Conservation (phyloP, 164 flowering plant species). For the Tetrastigma voinierianum region DNA sequence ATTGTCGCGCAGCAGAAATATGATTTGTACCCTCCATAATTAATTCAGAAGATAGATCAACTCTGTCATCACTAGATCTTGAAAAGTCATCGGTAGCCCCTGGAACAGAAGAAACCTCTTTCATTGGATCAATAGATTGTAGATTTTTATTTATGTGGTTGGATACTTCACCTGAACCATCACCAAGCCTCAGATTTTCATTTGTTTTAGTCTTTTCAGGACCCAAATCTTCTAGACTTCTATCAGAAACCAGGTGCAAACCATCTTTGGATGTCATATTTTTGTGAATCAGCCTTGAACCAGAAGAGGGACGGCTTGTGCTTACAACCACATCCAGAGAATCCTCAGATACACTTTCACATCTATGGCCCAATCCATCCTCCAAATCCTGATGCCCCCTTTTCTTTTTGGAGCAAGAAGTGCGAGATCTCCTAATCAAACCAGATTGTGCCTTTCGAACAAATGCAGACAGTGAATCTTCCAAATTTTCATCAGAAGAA, state of each 20-base stretch:
- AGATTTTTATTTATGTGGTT: conserved; percentile 3
- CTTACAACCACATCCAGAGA: neutral
- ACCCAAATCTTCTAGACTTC: conserved; percentile 7
- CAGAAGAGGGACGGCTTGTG: conserved; percentile 13
- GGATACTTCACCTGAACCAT: conserved; percentile 9
- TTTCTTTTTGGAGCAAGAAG: conserved; percentile 21
- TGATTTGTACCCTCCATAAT: conserved; percentile 5
- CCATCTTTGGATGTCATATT: conserved; percentile 12
- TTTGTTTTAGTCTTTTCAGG: conserved; percentile 8
- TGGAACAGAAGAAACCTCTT: conserved; percentile 8
- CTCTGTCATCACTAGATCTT: conserved; percentile 2
- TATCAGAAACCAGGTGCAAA: conserved; percentile 4
- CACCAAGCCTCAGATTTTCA: conserved; percentile 16
- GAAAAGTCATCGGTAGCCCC: conserved; percentile 4
- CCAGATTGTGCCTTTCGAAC: conserved; percentile 44
- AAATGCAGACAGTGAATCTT: conserved; percentile 42
- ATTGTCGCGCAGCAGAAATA: neutral
- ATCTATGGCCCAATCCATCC: conserved; percentile 20
- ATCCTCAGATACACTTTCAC: conserved; percentile 22
- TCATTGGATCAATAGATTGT: neutral
- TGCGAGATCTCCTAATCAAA: conserved; percentile 25
- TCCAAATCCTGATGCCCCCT: conserved; percentile 14
- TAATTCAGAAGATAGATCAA: conserved; percentile 5
- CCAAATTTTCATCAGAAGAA: conserved; percentile 29
- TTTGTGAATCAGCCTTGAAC: conserved; percentile 7